These are phyloP conservation scores for Curvularia spicifera DNA, from an alignment of 2,329 filamentous ascomycete genomes.

Conservation along the genomic window DNA sequence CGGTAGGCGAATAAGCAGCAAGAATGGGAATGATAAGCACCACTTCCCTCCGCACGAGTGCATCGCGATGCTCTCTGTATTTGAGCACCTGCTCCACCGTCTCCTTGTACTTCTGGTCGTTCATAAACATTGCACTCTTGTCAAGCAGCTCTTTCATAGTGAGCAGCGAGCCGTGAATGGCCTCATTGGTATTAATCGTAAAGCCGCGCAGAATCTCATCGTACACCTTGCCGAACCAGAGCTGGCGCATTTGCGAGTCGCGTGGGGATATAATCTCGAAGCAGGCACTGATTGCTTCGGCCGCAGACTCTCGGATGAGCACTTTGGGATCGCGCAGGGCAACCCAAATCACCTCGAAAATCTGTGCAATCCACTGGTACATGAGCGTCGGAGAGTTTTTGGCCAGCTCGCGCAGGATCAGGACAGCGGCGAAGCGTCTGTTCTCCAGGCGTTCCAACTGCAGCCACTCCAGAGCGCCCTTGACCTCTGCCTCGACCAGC, in stretches of 20 bases:
- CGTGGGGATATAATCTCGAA: slow-evolving; percentile 95
- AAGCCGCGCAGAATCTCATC: slow-evolving; percentile 82
- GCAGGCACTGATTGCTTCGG: slow-evolving; percentile 91
- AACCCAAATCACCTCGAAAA: slow-evolving; percentile 96
- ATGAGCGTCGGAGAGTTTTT: slow-evolving; percentile 93
- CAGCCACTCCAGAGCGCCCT: slow-evolving; percentile 94
- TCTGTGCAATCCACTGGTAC: slow-evolving; percentile 92
- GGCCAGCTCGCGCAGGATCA: slow-evolving; percentile 88
- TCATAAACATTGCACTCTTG: slow-evolving; percentile 99
- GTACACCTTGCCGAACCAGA: slow-evolving; percentile 91
- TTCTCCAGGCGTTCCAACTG: slow-evolving; percentile 95
- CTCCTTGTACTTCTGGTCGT: slow-evolving; percentile 82
- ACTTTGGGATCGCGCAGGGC: slow-evolving; percentile 88
- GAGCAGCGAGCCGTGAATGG: slow-evolving; percentile 90
- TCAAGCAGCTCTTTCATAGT: slow-evolving; percentile 91
- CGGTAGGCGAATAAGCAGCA: slow-evolving; percentile 87
- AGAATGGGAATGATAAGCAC: slow-evolving; percentile 90
- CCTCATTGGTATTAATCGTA: slow-evolving; percentile 77
- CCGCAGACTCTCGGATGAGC: slow-evolving; percentile 88
- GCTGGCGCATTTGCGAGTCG: slow-evolving; percentile 83
- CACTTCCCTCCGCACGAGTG: slow-evolving; percentile 85
- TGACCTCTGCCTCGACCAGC: slow-evolving; percentile 94
- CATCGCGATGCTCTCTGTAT: slow-evolving; percentile 90
- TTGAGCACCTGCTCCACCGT: slow-evolving; percentile 91
- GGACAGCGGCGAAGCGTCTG: slow-evolving; percentile 87